Conservation (phyloP, 257 asterid genomes). For the Nemophila menziesii region DNA sequence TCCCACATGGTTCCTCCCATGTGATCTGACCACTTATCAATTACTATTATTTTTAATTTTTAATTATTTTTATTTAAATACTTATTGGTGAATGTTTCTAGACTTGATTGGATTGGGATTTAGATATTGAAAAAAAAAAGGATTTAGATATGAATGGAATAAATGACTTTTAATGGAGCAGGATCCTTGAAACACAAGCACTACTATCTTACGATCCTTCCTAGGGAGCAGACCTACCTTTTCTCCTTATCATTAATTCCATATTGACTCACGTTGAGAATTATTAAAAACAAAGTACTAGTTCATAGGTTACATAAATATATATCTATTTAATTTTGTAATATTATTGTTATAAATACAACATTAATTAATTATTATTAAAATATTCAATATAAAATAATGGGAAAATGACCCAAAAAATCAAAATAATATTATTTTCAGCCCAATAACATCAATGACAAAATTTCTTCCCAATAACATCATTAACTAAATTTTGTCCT, state of each 20-base stretch:
- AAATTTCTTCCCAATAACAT: no score
- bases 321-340: no score
- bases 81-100: slow-evolving; percentile 21
- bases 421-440: no score
- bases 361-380: no score
- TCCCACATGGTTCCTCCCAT: slow-evolving; percentile 42
- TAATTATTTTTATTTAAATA: slow-evolving; percentile 5
- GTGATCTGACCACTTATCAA: slow-evolving; percentile 31
- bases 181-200: slow-evolving; percentile 53
- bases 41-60: slow-evolving; percentile 2
- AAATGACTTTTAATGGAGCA: slow-evolving; percentile 50
- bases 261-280: no score
- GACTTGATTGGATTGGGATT: slow-evolving; percentile 27
- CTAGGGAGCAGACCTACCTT: slow-evolving; percentile 56
- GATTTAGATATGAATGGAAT: slow-evolving; percentile 32
- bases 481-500: no score
- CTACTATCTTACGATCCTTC: slow-evolving; percentile 26
- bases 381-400: no score
- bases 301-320: no score
- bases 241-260: slow-evolving; percentile 1
- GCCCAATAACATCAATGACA: no score
- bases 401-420: no score
- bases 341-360: no score
- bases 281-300: background rate
- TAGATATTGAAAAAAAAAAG: slow-evolving; percentile 23